Conservation (phyloP, 2,329 filamentous ascomycete species). For the Xylaria digitata region DNA sequence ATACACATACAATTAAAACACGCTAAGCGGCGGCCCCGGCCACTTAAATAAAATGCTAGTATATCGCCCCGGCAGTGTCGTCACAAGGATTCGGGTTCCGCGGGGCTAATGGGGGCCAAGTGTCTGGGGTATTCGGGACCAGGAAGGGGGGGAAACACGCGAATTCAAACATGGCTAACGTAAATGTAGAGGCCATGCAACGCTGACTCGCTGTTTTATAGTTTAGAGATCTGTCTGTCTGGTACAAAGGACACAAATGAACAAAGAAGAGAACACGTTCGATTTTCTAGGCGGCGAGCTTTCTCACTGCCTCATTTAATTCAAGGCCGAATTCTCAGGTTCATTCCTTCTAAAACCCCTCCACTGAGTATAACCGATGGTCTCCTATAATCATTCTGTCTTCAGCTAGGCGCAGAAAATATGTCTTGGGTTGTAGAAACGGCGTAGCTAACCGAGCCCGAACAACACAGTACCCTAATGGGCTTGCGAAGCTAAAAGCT, state of each 20-base stretch:
- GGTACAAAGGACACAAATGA: not conserved
- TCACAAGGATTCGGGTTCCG: slow-evolving; percentile 21
- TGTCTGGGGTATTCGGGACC: not conserved
- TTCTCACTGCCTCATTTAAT: no score
- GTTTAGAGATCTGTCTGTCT: not conserved
- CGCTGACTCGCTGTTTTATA: not conserved
- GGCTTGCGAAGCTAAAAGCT: no score
- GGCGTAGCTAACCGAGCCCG: no score
- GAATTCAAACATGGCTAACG: not conserved
- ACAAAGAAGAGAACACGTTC: not conserved
- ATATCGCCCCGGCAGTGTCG: slow-evolving; percentile 11
- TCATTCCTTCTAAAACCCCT: no score
- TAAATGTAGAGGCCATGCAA: not conserved
- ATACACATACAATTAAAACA: not conserved
- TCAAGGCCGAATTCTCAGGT: no score
- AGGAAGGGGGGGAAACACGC: not conserved
- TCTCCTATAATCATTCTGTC: no score
- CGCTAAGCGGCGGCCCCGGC: not conserved
- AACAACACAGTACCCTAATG: no score
- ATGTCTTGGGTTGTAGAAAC: no score
- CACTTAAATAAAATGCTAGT: slow-evolving; percentile 1
- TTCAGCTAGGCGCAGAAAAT: no score
- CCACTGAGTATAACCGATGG: no score
- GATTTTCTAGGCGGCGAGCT: no score
- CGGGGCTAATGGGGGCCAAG: not conserved